These are phyloP conservation scores for Neodidymelliopsis sp. DNA, from an alignment of 2,329 filamentous ascomycete genomes.

Conservation along the genomic window DNA sequence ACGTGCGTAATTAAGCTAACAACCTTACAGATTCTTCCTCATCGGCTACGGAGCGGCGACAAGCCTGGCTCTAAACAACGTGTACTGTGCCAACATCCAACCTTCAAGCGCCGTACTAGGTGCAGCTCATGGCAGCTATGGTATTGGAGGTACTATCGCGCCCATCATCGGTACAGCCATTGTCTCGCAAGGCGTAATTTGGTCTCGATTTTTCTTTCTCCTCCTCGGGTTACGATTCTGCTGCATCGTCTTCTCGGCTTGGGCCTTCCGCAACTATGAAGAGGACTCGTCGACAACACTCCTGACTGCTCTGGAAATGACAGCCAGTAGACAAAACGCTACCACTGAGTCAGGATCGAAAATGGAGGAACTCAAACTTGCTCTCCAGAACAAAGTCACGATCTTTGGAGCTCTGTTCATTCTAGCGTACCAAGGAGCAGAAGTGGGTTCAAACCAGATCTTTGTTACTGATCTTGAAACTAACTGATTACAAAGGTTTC, in stretches of 20 bases:
- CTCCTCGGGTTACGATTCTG: conserved; percentile 65
- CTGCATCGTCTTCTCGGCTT: conserved; percentile 67
- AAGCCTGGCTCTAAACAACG: conserved; percentile 63
- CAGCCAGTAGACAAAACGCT: conserved; percentile 51
- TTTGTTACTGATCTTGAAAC: too few species aligned
- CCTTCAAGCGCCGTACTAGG: conserved; percentile 64
- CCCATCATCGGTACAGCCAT: conserved; percentile 79
- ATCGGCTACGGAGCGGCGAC: conserved; percentile 63
- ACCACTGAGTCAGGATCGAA: conserved; percentile 50
- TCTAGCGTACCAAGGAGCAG: conserved; percentile 85
- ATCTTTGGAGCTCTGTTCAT: conserved; percentile 81
- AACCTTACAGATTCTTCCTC: conserved; percentile 66
- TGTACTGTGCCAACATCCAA: conserved; percentile 62
- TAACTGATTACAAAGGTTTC: too few species aligned
- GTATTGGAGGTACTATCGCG: conserved; percentile 61
- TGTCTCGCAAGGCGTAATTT: conserved; percentile 66
- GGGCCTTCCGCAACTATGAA: conserved; percentile 75
- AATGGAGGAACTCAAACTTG: conserved; percentile 59
- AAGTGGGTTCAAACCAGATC: too few species aligned
- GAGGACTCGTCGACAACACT: conserved; percentile 61
- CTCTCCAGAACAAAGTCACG: conserved; percentile 65
- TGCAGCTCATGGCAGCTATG: conserved; percentile 69
- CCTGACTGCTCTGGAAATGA: conserved; percentile 53
- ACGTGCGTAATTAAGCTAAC: conserved; percentile 16
- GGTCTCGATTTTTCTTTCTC: conserved; percentile 78